Evolutionary conservation across 768 basidiomycete species (phyloP).

Genomic region (Mycena venus): DNA sequence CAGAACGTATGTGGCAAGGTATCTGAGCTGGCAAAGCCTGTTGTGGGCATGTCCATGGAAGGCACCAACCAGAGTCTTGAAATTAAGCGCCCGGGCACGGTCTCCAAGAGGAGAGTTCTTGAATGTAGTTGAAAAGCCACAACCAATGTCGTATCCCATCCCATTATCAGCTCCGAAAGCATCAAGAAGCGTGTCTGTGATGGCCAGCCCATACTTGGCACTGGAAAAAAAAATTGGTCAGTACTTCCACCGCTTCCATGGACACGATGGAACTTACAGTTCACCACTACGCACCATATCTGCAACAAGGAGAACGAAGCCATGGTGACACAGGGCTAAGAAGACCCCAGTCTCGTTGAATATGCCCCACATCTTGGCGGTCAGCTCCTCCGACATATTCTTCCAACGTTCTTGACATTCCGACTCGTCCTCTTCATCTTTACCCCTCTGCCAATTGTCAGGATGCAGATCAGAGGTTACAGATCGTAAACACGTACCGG

Average conservation of each 20-base stretch:
- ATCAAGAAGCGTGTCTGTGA: not conserved
- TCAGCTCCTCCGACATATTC: slow-evolving; percentile 21
- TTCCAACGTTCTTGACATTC: not conserved
- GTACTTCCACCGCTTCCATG: too few species aligned
- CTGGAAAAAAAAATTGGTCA: not conserved
- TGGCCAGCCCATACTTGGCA: not conserved
- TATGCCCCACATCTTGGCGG: slow-evolving; percentile 33
- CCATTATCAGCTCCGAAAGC: slow-evolving; percentile 32
- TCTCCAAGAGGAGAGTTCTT: not conserved
- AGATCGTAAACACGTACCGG: not conserved
- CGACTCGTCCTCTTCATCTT: not conserved
- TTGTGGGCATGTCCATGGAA: slow-evolving; percentile 28
- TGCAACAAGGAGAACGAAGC: slow-evolving; percentile 29
- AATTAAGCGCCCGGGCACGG: not conserved
- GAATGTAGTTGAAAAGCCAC: not conserved
- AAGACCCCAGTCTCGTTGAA: slow-evolving; percentile 42
- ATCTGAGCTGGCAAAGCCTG: slow-evolving; percentile 19
- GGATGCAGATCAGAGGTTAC: not conserved
- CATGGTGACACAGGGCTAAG: slow-evolving; percentile 38
- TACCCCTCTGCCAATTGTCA: not conserved
- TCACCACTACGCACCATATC: slow-evolving; percentile 42
- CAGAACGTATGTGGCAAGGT: slow-evolving; percentile 18
- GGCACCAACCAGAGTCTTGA: not conserved
- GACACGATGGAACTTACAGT: not conserved
- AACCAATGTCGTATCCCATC: not conserved